Conservation (phyloP, 2,329 filamentous ascomycete species). For the Fusarium sp. region DNA sequence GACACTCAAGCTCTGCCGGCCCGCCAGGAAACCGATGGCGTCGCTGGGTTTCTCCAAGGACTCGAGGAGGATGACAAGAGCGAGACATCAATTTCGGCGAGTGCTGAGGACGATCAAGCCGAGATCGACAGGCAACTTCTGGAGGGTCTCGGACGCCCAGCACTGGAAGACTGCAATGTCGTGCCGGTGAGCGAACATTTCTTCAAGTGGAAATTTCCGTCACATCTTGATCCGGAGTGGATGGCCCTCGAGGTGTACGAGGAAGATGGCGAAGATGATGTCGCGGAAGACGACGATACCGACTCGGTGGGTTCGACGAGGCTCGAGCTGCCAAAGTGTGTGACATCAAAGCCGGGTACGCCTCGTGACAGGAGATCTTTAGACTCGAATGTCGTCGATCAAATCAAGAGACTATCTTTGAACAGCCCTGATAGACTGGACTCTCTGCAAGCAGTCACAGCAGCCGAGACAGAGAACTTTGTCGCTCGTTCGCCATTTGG, state of each 20-base stretch:
- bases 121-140: slow-evolving; percentile 57
- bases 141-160: slow-evolving; percentile 21
- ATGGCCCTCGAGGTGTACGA: slow-evolving; percentile 87
- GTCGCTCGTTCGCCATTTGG: slow-evolving; percentile 57
- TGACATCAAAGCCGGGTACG: slow-evolving; percentile 9
- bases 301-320: slow-evolving; percentile 54
- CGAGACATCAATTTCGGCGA: slow-evolving; percentile 20
- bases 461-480: slow-evolving; percentile 40
- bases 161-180: background rate
- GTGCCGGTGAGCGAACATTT: background rate
- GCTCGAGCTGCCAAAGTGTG: slow-evolving; percentile 42
- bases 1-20: slow-evolving; percentile 30
- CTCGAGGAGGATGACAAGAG: slow-evolving; percentile 30
- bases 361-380: slow-evolving; percentile 40
- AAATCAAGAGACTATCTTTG: slow-evolving; percentile 53
- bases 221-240: slow-evolving; percentile 87
- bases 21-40: background rate
- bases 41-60: slow-evolving; percentile 54
- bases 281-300: slow-evolving; percentile 51
- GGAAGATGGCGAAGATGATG: slow-evolving; percentile 56
- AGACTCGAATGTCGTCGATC: slow-evolving; percentile 51
- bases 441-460: slow-evolving; percentile 6
- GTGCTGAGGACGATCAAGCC: slow-evolving; percentile 48
- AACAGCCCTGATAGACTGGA: slow-evolving; percentile 15
- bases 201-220: slow-evolving; percentile 60